phyloP scores from a whole-genome alignment of 345 rosid species.

The Salix dunnii region DNA sequence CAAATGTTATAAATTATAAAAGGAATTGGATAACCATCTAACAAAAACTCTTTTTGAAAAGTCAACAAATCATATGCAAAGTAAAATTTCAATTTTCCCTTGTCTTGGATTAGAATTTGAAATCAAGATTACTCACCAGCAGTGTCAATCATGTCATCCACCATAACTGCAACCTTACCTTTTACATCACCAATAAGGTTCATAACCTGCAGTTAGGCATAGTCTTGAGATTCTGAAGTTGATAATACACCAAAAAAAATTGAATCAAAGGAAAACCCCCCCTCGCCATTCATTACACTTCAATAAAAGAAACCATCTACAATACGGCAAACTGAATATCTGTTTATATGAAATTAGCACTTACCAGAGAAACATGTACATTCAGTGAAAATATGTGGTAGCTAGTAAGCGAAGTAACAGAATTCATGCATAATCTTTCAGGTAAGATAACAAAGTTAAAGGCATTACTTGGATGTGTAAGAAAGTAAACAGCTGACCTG shows the following conservation, averaged over 20 bases:
- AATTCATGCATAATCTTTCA: neutral
- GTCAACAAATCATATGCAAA: neutral
- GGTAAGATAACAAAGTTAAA: neutral
- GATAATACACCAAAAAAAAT: neutral
- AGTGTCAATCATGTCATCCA: conserved; percentile 37
- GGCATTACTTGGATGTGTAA: neutral
- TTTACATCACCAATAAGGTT: conserved; percentile 30
- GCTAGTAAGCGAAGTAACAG: neutral
- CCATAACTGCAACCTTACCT: conserved; percentile 35
- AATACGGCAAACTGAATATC: neutral
- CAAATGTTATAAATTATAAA: neutral
- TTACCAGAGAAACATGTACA: neutral
- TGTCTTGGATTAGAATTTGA: neutral
- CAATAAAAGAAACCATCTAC: neutral
- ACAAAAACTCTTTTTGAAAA: neutral
- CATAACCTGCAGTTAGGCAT: conserved; percentile 21
- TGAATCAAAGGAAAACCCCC: neutral
- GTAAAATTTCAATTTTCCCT: neutral
- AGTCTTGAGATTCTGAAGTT: neutral
- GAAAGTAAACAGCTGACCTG: neutral
- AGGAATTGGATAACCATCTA: neutral
- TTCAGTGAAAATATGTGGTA: neutral
- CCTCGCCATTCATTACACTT: neutral
- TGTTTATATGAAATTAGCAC: neutral
- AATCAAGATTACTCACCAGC: conserved; percentile 27